phyloP scores from a whole-genome alignment of 371 early-diverging fungal genomes.

The Mortierella sp. region DNA sequence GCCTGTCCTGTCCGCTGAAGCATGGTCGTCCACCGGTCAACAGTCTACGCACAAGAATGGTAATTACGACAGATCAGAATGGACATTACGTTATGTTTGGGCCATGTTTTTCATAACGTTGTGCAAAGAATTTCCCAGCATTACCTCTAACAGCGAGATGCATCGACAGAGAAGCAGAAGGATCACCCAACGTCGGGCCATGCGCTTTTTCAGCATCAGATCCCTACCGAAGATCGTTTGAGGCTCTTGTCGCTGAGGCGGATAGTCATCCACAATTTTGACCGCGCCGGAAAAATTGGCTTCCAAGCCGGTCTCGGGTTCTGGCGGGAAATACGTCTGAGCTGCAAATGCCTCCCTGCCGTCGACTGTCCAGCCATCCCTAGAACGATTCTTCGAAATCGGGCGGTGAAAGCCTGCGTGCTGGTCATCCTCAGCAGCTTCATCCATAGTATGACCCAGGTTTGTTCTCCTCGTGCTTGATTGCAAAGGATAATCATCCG shows the following conservation, averaged over 20 bases:
- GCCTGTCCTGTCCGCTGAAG: constrained; percentile 1
- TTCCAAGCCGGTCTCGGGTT: constrained; percentile 48
- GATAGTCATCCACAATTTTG: constrained; percentile 53
- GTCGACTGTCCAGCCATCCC: background rate
- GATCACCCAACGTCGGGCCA: constrained; percentile 37
- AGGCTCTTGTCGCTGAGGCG: constrained; percentile 25
- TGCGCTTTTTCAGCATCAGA: constrained; percentile 44
- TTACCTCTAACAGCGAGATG: constrained; percentile 17
- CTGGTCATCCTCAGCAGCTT: background rate
- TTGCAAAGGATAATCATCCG: constrained; percentile 5
- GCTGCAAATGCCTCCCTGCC: constrained; percentile 35
- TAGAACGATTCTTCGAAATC: background rate
- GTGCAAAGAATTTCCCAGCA: too few species aligned
- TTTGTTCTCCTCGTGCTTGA: background rate
- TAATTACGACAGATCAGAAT: background rate
- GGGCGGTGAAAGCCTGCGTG: constrained; percentile 7
- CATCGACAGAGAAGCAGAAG: constrained; percentile 19
- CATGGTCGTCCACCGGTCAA: background rate
- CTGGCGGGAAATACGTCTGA: constrained; percentile 46
- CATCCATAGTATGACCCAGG: background rate
- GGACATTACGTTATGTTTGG: too few species aligned
- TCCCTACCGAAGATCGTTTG: constrained; percentile 39
- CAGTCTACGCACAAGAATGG: background rate
- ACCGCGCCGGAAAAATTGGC: constrained; percentile 53
- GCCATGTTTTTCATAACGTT: too few species aligned